Evolutionary conservation across 352 stramenopile species (phyloP).

Genomic region (Hyaloperonospora arabidopsidis): DNA sequence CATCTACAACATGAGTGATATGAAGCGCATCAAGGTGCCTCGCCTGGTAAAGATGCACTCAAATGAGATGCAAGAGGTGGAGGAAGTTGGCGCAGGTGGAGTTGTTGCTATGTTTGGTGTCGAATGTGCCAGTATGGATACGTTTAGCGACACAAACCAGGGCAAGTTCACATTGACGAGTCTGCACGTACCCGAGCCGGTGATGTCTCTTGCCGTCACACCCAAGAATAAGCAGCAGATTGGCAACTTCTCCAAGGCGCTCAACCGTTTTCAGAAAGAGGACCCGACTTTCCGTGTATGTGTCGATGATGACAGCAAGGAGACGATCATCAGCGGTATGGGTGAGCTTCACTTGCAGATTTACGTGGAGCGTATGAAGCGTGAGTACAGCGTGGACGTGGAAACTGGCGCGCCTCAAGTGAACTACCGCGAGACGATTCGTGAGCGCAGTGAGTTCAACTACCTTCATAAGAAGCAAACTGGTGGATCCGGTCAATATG

Average conservation of each 20-base stretch:
- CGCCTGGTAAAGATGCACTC: slow-evolving; percentile 99
- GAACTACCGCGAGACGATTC: slow-evolving; percentile 98
- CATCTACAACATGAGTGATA: slow-evolving; percentile 86
- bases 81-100: slow-evolving; percentile 90
- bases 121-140: slow-evolving; percentile 98
- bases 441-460: slow-evolving; percentile 91
- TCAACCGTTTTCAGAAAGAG: slow-evolving; percentile 96
- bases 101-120: slow-evolving; percentile 99
- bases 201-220: slow-evolving; percentile 97
- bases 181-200: slow-evolving; percentile 97
- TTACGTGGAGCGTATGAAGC: slow-evolving; percentile 98
- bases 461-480: slow-evolving; percentile 99
- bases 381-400: slow-evolving; percentile 95
- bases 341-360: slow-evolving; percentile 98
- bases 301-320: slow-evolving; percentile 95
- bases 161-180: slow-evolving; percentile 92
- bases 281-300: slow-evolving; percentile 96
- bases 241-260: slow-evolving; percentile 93
- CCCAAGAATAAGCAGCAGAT: slow-evolving; percentile 92
- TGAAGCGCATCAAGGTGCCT: slow-evolving; percentile 93
- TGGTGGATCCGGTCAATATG: slow-evolving; percentile 95
- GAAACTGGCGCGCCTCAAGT: slow-evolving; percentile 90
- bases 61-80: slow-evolving; percentile 99
- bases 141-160: slow-evolving; percentile 87
- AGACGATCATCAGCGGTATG: slow-evolving; percentile 99